phyloP scores from a whole-genome alignment of 225 moss, liverwort and hornwort species.

The Sphagnum contortum region DNA sequence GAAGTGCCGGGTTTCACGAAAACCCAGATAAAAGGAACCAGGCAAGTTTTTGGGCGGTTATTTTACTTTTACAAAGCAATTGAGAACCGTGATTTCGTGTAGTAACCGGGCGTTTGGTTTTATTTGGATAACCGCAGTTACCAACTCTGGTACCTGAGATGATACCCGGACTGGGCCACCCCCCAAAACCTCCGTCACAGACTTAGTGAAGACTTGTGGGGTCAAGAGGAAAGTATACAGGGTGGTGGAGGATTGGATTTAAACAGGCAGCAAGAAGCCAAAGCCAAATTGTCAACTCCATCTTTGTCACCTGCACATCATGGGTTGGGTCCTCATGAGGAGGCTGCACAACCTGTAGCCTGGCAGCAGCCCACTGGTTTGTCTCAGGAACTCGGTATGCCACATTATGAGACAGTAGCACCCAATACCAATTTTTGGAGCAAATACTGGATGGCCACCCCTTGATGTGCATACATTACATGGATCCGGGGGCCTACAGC shows the following conservation, averaged over 20 bases:
- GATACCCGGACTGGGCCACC: too few species aligned
- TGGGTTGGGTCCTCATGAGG: constrained; percentile 14
- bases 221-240: constrained; percentile 3
- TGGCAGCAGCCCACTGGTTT: constrained; percentile 21
- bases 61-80: too few species aligned
- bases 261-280: constrained; percentile 26
- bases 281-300: constrained; percentile 27
- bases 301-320: constrained; percentile 22
- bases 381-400: constrained; percentile 12
- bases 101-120: too few species aligned
- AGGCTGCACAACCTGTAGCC: constrained; percentile 12
- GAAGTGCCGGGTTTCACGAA: too few species aligned
- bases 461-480: constrained; percentile 42
- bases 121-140: too few species aligned
- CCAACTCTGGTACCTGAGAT: too few species aligned
- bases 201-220: constrained; percentile 18
- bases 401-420: constrained; percentile 16
- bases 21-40: too few species aligned
- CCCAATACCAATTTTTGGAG: constrained; percentile 42
- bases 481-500: constrained; percentile 5
- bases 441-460: constrained; percentile 27
- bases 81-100: too few species aligned
- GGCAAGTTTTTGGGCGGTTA: too few species aligned
- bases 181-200: too few species aligned
- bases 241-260: constrained; percentile 13